Base-by-base conservation (phyloP, 257 asterid species). In the Solanum phureja region DNA sequence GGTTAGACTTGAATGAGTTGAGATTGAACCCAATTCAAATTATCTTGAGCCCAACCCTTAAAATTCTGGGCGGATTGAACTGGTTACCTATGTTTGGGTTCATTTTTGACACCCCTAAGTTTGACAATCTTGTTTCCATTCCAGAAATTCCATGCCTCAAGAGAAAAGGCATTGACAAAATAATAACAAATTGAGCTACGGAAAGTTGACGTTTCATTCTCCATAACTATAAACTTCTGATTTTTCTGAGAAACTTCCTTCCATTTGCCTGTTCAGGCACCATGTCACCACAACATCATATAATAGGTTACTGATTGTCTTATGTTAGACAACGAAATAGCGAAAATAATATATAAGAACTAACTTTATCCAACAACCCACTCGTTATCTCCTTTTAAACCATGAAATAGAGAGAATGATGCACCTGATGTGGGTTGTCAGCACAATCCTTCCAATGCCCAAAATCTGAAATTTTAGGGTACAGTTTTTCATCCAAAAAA, bases 311-410 rank as follows among this genome's bases (percentile, higher is more conserved):
- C 3, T 23, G 6, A 14, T 75, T 74, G 18, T 35, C 29, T 37
- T 38, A 13, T 14, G 4, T 14, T 33, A 23, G n/a, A 4, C 29
- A 18, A 29, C 1, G 1, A 72, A 86, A 46, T 11, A 13, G 7
- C 13, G 71, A 31, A 40, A 56, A 35, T 8, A 7, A 23, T 42
- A 23, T 42, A 31, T 6, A 34, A 7, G n/a, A 56, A 75, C 94
- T 91, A 92, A 92, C 96, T 93, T 91, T 18, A 94, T 93, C 96
- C 95, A 3, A 93, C 96, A 5, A 94, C 93, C 86, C 91, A 60
- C 27, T 18, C 21, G 46, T 34, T 71, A 3, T 66, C 38, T 69
- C 38, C 90, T 87, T 29, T 92, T 94, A 73, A 24, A 64, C 21
- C 21, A 68, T 27, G 37, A 68, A 68, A 13, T 31, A 31, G 77